Percentiles rank a stretch among this genome's conserved stretches.
Evolutionary conservation across 2,329 filamentous ascomycete genomes (phyloP).

Genomic region (Neoscytalidium dimidiatum): DNA sequence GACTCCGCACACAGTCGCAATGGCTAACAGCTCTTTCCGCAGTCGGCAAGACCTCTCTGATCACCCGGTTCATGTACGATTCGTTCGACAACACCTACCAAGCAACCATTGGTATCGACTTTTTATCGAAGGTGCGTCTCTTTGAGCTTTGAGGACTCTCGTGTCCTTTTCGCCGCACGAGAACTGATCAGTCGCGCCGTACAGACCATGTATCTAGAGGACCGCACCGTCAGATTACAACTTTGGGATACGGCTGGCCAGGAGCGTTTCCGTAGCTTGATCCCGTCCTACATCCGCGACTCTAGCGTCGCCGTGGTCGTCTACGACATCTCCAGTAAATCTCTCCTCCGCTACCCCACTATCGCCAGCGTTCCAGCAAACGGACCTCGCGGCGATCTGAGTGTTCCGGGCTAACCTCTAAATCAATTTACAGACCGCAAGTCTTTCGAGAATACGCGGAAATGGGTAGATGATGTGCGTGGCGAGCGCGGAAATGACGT

Average conservation of each 20-base stretch:
- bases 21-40: slow-evolving; percentile 28
- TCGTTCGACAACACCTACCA: slow-evolving; percentile 99
- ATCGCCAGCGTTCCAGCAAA: slow-evolving; percentile 1
- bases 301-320: slow-evolving; percentile 97
- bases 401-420: slow-evolving; percentile 12
- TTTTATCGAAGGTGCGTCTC: slow-evolving; percentile 82
- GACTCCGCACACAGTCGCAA: background rate
- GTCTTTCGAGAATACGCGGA: slow-evolving; percentile 97
- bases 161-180: background rate
- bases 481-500: slow-evolving; percentile 97
- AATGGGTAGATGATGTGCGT: slow-evolving; percentile 98
- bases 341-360: slow-evolving; percentile 7
- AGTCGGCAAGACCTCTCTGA: slow-evolving; percentile 99
- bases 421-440: slow-evolving; percentile 66
- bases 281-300: slow-evolving; percentile 98
- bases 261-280: slow-evolving; percentile 93
- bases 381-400: background rate
- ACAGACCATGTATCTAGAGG: slow-evolving; percentile 98
- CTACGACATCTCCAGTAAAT: slow-evolving; percentile 90
- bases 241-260: slow-evolving; percentile 98
- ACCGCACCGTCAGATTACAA: slow-evolving; percentile 94
- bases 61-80: slow-evolving; percentile 99
- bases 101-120: slow-evolving; percentile 98
- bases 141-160: background rate
- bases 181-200: slow-evolving; percentile 12